A percentile compares a stretch with the other conserved stretches of the same genome.
Conservation (phyloP, 345 rosid species). For the Erodium maritimum region DNA sequence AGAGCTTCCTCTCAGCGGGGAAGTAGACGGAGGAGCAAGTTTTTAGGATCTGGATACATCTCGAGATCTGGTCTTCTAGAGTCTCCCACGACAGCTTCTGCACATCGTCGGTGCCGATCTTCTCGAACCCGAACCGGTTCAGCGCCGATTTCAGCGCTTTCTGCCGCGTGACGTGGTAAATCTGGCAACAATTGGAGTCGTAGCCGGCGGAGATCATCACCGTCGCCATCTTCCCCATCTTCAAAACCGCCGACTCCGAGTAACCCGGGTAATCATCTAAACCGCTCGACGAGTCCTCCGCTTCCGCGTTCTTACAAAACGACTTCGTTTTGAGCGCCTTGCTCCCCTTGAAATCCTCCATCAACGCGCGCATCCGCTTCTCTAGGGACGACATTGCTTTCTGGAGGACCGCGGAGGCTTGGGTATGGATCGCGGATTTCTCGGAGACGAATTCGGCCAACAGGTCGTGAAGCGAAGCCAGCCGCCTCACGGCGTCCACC, state of each 20-base stretch:
- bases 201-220: constrained; percentile 59
- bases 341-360: constrained; percentile 22
- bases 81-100: constrained; percentile 65
- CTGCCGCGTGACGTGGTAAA: constrained; percentile 36
- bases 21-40: constrained; percentile 35
- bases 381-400: constrained; percentile 41
- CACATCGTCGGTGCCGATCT: constrained; percentile 53
- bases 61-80: constrained; percentile 53
- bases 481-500: not conserved
- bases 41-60: constrained; percentile 46
- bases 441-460: constrained; percentile 14
- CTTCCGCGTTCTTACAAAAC: not conserved
- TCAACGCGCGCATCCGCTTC: constrained; percentile 37
- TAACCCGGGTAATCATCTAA: constrained; percentile 36
- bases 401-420: constrained; percentile 28
- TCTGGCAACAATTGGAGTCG: constrained; percentile 53
- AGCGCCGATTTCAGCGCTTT: constrained; percentile 41
- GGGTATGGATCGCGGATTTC: constrained; percentile 3
- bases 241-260: constrained; percentile 26
- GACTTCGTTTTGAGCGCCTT: constrained; percentile 18
- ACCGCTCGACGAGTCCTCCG: not conserved
- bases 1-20: constrained; percentile 37
- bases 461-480: not conserved
- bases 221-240: constrained; percentile 37
- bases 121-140: constrained; percentile 40